Evolutionary conservation across 2,329 filamentous ascomycete genomes (phyloP).

Genomic region (Diaporthe ilicicola): DNA sequence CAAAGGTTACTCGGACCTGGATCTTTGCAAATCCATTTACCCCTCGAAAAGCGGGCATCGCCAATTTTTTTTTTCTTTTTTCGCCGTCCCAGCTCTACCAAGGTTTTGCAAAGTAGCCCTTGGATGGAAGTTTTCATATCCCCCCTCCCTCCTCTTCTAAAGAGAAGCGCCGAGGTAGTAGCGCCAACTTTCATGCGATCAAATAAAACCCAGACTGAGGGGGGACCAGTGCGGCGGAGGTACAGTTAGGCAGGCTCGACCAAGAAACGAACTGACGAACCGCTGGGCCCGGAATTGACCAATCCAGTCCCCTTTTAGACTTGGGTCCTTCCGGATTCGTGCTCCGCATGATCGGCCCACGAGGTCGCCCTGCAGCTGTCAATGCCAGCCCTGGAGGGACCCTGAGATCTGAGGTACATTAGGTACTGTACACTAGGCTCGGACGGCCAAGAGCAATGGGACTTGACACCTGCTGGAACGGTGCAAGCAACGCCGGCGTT

Average conservation of each 20-base stretch:
- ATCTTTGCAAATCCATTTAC: neutral
- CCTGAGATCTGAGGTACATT: neutral
- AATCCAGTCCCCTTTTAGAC: neutral
- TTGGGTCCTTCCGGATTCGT: slow-evolving; percentile 2
- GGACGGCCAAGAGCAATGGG: neutral
- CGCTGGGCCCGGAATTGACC: slow-evolving; percentile 1
- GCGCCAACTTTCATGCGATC: slow-evolving; percentile 15
- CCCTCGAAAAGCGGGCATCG: slow-evolving; percentile 28
- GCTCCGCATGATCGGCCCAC: slow-evolving; percentile 22
- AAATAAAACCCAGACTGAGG: neutral
- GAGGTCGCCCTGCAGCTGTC: slow-evolving; percentile 19
- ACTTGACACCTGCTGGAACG: neutral
- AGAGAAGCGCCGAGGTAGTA: slow-evolving; percentile 27
- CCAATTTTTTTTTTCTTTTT: neutral
- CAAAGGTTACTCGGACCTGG: slow-evolving; percentile 12
- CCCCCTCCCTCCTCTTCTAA: neutral
- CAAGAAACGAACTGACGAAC: too few relatives aligned
- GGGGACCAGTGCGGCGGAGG: neutral
- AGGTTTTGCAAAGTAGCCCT: neutral
- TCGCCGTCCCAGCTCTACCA: slow-evolving; percentile 2
- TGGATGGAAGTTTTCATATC: neutral
- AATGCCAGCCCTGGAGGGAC: slow-evolving; percentile 15
- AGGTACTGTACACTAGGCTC: neutral
- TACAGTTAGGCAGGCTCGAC: too few relatives aligned
- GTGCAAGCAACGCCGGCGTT: neutral